These are phyloP conservation scores for Hyaloscypha finlandica DNA, from an alignment of 495 filamentous ascomycete genomes.

Conservation along the genomic window DNA sequence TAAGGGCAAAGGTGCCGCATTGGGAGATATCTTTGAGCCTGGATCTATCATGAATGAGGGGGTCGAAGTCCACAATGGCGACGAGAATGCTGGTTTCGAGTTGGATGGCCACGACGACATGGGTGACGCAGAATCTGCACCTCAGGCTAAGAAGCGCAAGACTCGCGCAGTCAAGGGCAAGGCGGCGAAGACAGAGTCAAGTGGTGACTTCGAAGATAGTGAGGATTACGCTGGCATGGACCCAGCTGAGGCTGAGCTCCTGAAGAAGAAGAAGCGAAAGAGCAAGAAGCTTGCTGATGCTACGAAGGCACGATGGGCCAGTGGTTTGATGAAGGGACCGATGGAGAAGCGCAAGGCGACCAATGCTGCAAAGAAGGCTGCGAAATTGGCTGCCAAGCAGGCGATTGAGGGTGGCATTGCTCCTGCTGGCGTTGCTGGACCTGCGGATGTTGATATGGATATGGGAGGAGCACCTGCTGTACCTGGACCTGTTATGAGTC, in stretches of 20 bases:
- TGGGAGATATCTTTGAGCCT: not conserved
- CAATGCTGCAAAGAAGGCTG: slow-evolving; percentile 17
- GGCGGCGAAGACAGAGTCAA: slow-evolving; percentile 6
- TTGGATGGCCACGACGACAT: not conserved
- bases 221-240: not conserved
- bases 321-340: slow-evolving; percentile 15
- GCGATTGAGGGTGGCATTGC: not conserved
- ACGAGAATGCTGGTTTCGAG: not conserved
- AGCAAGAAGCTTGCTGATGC: slow-evolving; percentile 1
- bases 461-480: too few species aligned
- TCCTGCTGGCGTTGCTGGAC: not conserved
- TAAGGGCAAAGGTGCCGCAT: not conserved
- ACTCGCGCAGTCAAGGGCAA: not conserved
- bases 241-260: not conserved
- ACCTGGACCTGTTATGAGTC: too few species aligned
- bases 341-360: slow-evolving; percentile 22
- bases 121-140: not conserved
- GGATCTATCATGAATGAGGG: not conserved
- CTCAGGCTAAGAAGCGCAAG: slow-evolving; percentile 15
- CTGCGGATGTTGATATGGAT: too few species aligned
- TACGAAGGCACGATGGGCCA: slow-evolving; percentile 17
- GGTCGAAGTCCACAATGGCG: not conserved
- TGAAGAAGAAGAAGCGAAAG: not conserved
- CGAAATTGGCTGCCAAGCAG: not conserved
- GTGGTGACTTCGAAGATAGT: not conserved